phyloP scores from a whole-genome alignment of 352 stramenopile species.

The Pythium utonaiense region DNA sequence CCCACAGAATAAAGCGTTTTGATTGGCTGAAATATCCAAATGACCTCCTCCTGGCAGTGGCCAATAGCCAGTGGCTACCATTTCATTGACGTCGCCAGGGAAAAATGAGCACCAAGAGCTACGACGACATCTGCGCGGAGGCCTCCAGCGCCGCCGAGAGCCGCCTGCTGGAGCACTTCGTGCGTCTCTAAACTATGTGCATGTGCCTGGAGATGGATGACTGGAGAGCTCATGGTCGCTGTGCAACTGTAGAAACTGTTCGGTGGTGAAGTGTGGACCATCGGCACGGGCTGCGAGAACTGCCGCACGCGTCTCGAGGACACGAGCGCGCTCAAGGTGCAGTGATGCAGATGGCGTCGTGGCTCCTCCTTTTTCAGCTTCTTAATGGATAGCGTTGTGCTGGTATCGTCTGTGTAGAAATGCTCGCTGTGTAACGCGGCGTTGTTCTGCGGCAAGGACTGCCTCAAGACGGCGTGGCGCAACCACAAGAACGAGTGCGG shows the following conservation, averaged over 20 bases:
- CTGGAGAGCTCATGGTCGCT: background rate
- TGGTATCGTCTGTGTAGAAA: constrained; percentile 41
- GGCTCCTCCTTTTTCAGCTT: too few relatives aligned
- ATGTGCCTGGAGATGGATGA: background rate
- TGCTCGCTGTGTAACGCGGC: constrained; percentile 56
- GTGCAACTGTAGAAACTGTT: constrained; percentile 41
- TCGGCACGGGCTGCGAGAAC: constrained; percentile 52
- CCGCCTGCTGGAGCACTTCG: constrained; percentile 70
- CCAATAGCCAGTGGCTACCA: constrained; percentile 8
- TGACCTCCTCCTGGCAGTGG: background rate
- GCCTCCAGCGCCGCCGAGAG: constrained; percentile 56
- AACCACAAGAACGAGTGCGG: constrained; percentile 57
- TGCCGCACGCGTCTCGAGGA: constrained; percentile 49
- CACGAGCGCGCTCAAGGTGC: constrained; percentile 44
- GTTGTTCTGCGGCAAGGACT: constrained; percentile 63
- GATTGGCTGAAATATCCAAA: background rate
- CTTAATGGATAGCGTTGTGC: too few relatives aligned
- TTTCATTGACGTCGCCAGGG: constrained; percentile 14
- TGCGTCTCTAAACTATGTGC: constrained; percentile 8
- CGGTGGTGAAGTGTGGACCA: constrained; percentile 70
- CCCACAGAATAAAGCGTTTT: background rate
- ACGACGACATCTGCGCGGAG: constrained; percentile 64
- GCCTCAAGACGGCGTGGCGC: constrained; percentile 54
- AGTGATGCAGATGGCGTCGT: background rate
- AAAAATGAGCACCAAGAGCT: constrained; percentile 32